These are phyloP conservation scores for Aspergillus pseudonomiae DNA, from an alignment of 2,329 filamentous ascomycete genomes.

Conservation along the genomic window DNA sequence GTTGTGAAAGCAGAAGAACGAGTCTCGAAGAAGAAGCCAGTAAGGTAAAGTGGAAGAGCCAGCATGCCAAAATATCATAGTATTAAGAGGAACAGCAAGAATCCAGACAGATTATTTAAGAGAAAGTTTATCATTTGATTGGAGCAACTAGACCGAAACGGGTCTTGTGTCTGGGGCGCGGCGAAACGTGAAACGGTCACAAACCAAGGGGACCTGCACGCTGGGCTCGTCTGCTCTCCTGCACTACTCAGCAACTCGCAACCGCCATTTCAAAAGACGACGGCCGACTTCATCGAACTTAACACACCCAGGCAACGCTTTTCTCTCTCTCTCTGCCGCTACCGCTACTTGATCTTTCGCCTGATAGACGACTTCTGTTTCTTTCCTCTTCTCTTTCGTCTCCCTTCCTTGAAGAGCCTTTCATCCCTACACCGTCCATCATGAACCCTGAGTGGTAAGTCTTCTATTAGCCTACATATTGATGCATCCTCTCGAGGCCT, in stretches of 20 bases:
- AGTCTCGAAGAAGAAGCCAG: too few species aligned
- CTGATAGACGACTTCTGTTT: not conserved
- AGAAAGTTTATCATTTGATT: slow-evolving; percentile 16
- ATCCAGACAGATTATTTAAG: not conserved
- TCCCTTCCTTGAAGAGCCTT: slow-evolving; percentile 11
- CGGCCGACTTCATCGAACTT: slow-evolving; percentile 25
- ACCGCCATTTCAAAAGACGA: slow-evolving; percentile 28
- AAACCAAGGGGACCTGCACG: slow-evolving; percentile 25
- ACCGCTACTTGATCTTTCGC: slow-evolving; percentile 1
- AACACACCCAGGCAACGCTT: slow-evolving; percentile 21
- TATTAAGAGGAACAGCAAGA: too few species aligned
- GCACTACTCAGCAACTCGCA: slow-evolving; percentile 30
- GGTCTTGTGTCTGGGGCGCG: slow-evolving; percentile 13
- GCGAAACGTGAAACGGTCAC: slow-evolving; percentile 28
- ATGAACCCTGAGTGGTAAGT: slow-evolving; percentile 56
- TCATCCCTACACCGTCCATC: slow-evolving; percentile 30
- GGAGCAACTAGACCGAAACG: slow-evolving; percentile 19
- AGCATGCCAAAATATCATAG: not conserved
- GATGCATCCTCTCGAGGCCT: not conserved
- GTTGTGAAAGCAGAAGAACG: not conserved
- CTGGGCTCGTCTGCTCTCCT: slow-evolving; percentile 33
- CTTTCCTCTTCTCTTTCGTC: not conserved
- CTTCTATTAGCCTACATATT: slow-evolving; percentile 14
- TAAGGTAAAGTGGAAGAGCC: too few species aligned
- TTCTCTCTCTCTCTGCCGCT: slow-evolving; percentile 17